Conservation (phyloP, 345 rosid species). For the Streptanthus diversifolius region DNA sequence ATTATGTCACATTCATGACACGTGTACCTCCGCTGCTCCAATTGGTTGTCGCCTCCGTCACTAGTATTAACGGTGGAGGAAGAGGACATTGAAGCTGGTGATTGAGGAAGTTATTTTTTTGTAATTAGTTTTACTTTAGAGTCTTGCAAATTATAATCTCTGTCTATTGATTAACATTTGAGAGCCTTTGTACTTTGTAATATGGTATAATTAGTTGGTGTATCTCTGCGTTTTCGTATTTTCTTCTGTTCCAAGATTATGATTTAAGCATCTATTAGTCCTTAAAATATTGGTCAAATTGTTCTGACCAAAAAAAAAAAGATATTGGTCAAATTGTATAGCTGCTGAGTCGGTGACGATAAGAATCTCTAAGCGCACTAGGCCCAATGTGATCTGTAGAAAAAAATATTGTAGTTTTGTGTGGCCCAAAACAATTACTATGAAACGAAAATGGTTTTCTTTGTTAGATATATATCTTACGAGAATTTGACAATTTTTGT, state of each 20-base stretch:
- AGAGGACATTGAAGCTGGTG: no score
- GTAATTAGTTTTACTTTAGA: neutral
- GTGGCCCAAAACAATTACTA: no score
- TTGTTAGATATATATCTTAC: no score
- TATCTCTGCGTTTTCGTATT: neutral
- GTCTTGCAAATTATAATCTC: neutral
- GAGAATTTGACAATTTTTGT: no score
- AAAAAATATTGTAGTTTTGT: no score
- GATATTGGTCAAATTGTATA: no score
- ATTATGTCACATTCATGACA: conserved; percentile 45
- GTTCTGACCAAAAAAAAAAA: neutral
- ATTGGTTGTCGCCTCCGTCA: neutral
- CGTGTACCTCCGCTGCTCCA: conserved; percentile 29
- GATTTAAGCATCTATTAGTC: neutral
- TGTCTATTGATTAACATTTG: neutral
- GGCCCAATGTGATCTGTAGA: no score
- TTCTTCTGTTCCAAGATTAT: neutral
- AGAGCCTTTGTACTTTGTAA: neutral
- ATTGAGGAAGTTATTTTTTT: no score
- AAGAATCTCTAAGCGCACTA: no score
- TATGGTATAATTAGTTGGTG: neutral
- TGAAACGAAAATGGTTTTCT: no score
- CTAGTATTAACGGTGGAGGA: neutral
- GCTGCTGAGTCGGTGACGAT: no score
- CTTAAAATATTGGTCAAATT: neutral